Conservation (phyloP, 495 filamentous ascomycete species). For the Neurospora pannonica region DNA sequence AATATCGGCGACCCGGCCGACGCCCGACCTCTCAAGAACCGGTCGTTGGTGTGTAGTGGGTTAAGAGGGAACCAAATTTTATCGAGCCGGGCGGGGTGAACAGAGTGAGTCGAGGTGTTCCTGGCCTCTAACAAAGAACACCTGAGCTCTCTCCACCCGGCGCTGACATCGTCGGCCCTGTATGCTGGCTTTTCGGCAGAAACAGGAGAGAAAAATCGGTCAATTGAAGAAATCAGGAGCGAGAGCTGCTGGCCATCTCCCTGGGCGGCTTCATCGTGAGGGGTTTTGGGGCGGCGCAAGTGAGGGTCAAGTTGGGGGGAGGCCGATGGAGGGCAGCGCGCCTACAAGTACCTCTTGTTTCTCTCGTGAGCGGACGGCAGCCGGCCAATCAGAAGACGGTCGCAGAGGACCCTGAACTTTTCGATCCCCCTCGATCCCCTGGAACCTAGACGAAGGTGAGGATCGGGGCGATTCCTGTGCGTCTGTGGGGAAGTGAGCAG, state of each 20-base stretch:
- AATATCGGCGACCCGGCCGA: neutral
- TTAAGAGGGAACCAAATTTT: neutral
- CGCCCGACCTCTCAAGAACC: neutral
- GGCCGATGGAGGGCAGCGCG: neutral
- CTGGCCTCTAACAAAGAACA: neutral
- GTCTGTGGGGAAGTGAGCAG: slow-evolving; percentile 10
- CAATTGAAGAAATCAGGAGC: slow-evolving; percentile 2
- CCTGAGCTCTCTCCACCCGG: neutral
- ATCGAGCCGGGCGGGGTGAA: neutral
- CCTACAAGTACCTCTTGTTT: neutral
- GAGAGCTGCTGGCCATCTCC: neutral
- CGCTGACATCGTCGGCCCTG: neutral
- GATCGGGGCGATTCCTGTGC: slow-evolving; percentile 19
- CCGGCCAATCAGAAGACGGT: slow-evolving; percentile 3
- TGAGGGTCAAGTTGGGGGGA: neutral
- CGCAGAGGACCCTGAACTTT: slow-evolving; percentile 14
- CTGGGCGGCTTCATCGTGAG: neutral
- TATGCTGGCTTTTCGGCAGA: neutral
- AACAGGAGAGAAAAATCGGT: neutral
- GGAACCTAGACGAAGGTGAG: neutral
- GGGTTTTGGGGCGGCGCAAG: neutral
- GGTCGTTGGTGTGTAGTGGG: neutral
- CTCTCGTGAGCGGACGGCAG: neutral
- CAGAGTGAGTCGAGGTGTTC: neutral
- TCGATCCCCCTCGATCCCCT: slow-evolving; percentile 15